Percentiles rank a stretch among this genome's conserved stretches.
Evolutionary conservation across 352 stramenopile genomes (phyloP).

Genomic region (Elongisporangium senticosum): DNA sequence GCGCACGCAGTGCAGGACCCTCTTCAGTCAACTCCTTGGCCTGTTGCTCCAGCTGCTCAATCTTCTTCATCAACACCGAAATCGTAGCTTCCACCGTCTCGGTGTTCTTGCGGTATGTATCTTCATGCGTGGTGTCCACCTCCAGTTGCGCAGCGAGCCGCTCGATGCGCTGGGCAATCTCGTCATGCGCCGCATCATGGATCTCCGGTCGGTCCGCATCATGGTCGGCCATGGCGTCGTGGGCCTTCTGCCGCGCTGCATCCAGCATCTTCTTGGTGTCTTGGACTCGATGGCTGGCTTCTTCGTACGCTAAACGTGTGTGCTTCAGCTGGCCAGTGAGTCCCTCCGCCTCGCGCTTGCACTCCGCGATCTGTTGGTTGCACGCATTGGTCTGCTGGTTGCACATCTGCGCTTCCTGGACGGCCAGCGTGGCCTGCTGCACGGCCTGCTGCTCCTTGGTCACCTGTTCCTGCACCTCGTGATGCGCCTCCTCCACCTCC

Average conservation of each 20-base stretch:
- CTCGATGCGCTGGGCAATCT: slow-evolving; percentile 23
- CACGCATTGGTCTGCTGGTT: slow-evolving; percentile 20
- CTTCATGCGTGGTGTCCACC: slow-evolving; percentile 41
- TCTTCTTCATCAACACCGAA: slow-evolving; percentile 13
- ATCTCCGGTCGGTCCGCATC: not conserved
- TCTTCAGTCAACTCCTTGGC: slow-evolving; percentile 28
- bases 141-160: slow-evolving; percentile 53
- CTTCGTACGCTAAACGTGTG: slow-evolving; percentile 15
- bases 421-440: slow-evolving; percentile 37
- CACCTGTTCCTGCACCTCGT: slow-evolving; percentile 32
- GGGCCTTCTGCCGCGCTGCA: slow-evolving; percentile 23
- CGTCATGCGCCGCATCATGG: slow-evolving; percentile 7
- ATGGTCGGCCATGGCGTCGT: slow-evolving; percentile 20
- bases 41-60: slow-evolving; percentile 18
- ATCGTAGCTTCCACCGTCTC: slow-evolving; percentile 20
- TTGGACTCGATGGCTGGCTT: slow-evolving; percentile 18
- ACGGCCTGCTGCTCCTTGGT: slow-evolving; percentile 36
- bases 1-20: slow-evolving; percentile 26
- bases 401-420: slow-evolving; percentile 25
- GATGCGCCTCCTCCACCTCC: slow-evolving; percentile 68
- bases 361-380: slow-evolving; percentile 22
- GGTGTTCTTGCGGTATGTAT: slow-evolving; percentile 30
- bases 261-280: slow-evolving; percentile 25
- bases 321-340: slow-evolving; percentile 29
- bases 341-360: slow-evolving; percentile 10